Base-by-base conservation (phyloP, 306 rosid species). In the Hylodesmum podocarpum region DNA sequence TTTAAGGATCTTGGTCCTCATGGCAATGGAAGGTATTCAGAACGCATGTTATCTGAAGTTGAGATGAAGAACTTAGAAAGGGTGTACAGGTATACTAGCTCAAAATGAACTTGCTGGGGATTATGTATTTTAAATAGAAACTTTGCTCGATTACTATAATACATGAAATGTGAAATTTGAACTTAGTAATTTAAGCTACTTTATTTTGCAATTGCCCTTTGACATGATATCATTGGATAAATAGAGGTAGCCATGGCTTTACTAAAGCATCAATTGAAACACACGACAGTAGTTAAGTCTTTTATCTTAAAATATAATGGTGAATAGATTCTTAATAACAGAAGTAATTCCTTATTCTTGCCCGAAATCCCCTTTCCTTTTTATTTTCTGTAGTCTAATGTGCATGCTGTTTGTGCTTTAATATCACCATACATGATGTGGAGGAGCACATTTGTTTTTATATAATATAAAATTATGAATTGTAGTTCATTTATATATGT, bases 1-100 rank as follows among this genome's bases (percentile, higher is more conserved):
- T 94, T 94, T 82, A 66, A 83, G 84, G 98, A 94, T 84, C 96
- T 96, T 41, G 98, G 98, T 81, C 98, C 93, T 2, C 90, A 88
- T 81, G 98, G 98, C 70, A 90, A 91, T 78, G 98, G 97, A 41
- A 87, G 98, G 82, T 94, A 87, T 79, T 88, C 94, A 18, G 90
- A 90, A 67, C 96, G 78, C 79, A 91, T 94, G 98, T 71, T 85
- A 80, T 97, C 98, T 34, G 97, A 94, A 90, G 83, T 94, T 83
- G 94, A 90, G 80, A 75, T 70, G 83, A 94, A 90, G 83, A 89
- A 94, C 81, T 94, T 68, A 87, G 98, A 78, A 94, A 94, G 93
- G 98, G 98, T 62, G 98, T 93, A 13, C 98, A 94, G 97, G 97
- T 94, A 86, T 63, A 19, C 55, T 64, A 1, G 33, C 33, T 29